Percentiles rank a stretch among this genome's conserved stretches.
Evolutionary conservation across 441 rosid species (phyloP).

Genomic region (Jatropha multifida): DNA sequence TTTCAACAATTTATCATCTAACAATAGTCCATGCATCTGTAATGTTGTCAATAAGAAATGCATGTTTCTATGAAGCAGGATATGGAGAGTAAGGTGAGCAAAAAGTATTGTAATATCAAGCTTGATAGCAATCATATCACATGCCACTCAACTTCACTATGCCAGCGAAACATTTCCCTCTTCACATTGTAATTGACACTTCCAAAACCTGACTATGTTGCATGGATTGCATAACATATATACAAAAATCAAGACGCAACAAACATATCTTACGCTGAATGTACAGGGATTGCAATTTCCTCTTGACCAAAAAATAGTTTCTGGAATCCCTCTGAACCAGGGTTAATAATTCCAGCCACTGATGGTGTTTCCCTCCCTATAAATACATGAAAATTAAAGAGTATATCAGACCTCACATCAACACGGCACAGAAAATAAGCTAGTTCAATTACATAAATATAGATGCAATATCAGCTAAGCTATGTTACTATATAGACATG

Average conservation of each 20-base stretch:
- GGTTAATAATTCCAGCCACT: slow-evolving; percentile 92
- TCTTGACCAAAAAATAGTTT: slow-evolving; percentile 95
- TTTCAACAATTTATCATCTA: not conserved
- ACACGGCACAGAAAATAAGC: not conserved
- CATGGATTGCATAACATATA: not conserved
- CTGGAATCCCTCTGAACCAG: slow-evolving; percentile 95
- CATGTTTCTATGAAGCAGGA: not conserved
- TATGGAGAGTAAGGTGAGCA: not conserved
- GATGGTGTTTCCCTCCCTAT: slow-evolving; percentile 93
- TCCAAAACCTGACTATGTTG: not conserved
- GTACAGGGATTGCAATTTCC: slow-evolving; percentile 96
- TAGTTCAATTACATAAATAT: not conserved
- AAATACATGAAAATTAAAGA: not conserved
- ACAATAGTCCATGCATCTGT: not conserved
- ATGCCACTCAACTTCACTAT: not conserved
- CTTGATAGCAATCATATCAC: not conserved
- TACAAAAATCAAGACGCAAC: not conserved
- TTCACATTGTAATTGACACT: not conserved
- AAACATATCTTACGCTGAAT: slow-evolving; percentile 55
- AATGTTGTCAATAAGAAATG: not conserved
- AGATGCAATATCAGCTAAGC: not conserved
- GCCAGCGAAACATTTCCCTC: not conserved
- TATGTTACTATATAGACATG: not conserved
- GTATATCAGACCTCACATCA: not conserved
- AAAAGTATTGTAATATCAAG: not conserved